A percentile compares a stretch with the other conserved stretches of the same genome.
Conservation (phyloP, 2,329 filamentous ascomycete species). For the Orbilia brochopaga region DNA sequence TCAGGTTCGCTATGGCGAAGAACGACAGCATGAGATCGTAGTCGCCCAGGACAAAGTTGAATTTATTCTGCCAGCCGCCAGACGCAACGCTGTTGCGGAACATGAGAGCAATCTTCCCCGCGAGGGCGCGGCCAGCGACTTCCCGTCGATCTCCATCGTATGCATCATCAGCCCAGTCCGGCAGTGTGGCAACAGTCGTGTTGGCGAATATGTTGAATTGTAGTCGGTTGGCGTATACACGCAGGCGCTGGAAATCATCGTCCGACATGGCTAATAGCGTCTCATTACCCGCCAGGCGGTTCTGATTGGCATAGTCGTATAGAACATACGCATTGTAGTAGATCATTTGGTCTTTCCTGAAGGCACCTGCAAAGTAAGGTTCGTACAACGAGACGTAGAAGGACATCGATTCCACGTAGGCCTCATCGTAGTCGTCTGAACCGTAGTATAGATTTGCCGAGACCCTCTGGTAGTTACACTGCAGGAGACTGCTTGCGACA, state of each 20-base stretch:
- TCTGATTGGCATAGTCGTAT: constrained; percentile 44
- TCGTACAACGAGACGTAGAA: constrained; percentile 29
- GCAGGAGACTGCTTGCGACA: constrained; percentile 13
- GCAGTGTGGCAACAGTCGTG: constrained; percentile 15
- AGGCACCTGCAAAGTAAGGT: constrained; percentile 32
- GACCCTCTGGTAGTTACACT: constrained; percentile 26
- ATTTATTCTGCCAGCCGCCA: constrained; percentile 24
- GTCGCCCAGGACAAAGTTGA: constrained; percentile 32
- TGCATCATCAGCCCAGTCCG: constrained; percentile 21
- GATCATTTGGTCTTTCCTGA: constrained; percentile 21
- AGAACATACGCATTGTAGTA: constrained; percentile 29
- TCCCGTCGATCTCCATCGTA: constrained; percentile 17
- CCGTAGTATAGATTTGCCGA: constrained; percentile 21
- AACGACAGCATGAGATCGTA: constrained; percentile 45
- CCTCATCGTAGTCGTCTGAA: constrained; percentile 24
- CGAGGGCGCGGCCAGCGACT: constrained; percentile 23
- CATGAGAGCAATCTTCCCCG: constrained; percentile 20
- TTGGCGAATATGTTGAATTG: constrained; percentile 46
- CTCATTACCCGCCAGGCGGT: constrained; percentile 22
- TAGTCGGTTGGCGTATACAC: constrained; percentile 32
- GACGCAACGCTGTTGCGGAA: constrained; percentile 15
- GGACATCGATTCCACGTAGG: constrained; percentile 15
- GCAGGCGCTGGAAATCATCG: constrained; percentile 25
- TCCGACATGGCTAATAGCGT: constrained; percentile 33
- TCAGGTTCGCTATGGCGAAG: constrained; percentile 38